Evolutionary conservation across 129 eudicot genomes (phyloP).

Genomic region (Tagetes patula): DNA sequence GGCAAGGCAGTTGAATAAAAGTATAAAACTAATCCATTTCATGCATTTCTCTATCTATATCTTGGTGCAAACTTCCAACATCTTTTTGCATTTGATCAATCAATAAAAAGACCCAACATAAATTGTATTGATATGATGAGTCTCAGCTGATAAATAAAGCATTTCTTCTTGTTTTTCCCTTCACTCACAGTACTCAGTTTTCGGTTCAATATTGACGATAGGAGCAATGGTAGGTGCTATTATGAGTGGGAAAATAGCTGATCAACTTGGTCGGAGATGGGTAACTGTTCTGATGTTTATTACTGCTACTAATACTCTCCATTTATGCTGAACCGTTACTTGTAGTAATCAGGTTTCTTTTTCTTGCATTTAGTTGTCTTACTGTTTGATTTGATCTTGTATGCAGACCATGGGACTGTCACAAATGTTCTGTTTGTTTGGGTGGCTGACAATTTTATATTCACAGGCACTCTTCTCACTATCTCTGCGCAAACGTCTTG

Average conservation of each 20-base stretch:
- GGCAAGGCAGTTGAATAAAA: neutral
- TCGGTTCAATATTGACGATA: constrained; percentile 84
- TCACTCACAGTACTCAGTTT: constrained; percentile 72
- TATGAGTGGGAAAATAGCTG: constrained; percentile 79
- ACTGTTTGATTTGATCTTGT: constrained; percentile 17
- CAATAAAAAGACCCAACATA: too few relatives aligned
- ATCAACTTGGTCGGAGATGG: constrained; percentile 66
- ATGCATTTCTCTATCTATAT: neutral
- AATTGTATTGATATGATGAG: neutral
- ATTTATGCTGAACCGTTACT: neutral
- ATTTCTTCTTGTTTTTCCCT: constrained; percentile 5
- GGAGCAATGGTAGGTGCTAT: constrained; percentile 90
- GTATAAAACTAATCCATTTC: neutral
- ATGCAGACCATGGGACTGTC: constrained; percentile 83
- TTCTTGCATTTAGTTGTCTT: constrained; percentile 6
- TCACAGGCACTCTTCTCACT: constrained; percentile 50
- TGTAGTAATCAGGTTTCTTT: constrained; percentile 8
- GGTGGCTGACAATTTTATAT: constrained; percentile 71
- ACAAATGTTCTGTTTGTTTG: constrained; percentile 56
- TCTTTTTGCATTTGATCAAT: neutral
- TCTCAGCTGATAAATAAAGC: neutral
- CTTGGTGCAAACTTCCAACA: neutral
- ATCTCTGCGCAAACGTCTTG: neutral
- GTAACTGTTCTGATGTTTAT: constrained; percentile 37
- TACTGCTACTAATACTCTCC: neutral